Conservation (phyloP, 2,329 filamentous ascomycete genomes). For the Aureobasidium sp. region DNA sequence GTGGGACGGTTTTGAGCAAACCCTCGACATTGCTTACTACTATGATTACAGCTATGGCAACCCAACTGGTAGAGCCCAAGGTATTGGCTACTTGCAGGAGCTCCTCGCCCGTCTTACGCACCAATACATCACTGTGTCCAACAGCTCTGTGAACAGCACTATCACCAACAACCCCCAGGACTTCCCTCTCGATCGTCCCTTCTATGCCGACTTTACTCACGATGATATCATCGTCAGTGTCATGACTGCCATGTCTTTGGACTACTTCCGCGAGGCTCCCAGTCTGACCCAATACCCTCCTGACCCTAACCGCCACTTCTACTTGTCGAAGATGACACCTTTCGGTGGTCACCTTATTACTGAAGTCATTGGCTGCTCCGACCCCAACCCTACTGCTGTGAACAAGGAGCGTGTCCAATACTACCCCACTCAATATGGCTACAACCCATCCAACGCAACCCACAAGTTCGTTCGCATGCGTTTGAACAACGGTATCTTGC, state of each 20-base stretch:
- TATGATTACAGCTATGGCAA: conserved; percentile 40
- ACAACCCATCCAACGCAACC: conserved; percentile 32
- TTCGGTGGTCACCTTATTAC: conserved; percentile 50
- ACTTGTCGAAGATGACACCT: conserved; percentile 46
- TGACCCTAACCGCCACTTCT: conserved; percentile 40
- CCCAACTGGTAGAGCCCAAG: conserved; percentile 46
- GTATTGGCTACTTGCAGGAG: conserved; percentile 48
- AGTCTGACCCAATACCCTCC: conserved; percentile 37
- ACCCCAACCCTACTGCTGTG: conserved; percentile 33
- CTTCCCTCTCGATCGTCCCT: conserved; percentile 43
- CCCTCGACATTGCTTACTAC: conserved; percentile 47
- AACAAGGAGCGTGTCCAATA: conserved; percentile 36
- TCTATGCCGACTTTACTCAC: conserved; percentile 49
- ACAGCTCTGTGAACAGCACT: conserved; percentile 47
- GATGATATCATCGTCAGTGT: conserved; percentile 47
- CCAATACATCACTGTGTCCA: conserved; percentile 41
- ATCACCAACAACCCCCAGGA: conserved; percentile 38
- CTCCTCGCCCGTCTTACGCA: conserved; percentile 43
- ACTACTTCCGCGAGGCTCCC: conserved; percentile 47
- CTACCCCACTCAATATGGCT: conserved; percentile 40
- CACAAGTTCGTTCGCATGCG: conserved; percentile 46
- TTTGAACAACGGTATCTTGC: conserved; percentile 44
- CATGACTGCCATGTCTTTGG: conserved; percentile 46
- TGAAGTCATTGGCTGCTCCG: conserved; percentile 48
- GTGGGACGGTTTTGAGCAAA: conserved; percentile 49